Conservation (phyloP, 31 red algal genomes). For the Porphyra umbilicalis region DNA sequence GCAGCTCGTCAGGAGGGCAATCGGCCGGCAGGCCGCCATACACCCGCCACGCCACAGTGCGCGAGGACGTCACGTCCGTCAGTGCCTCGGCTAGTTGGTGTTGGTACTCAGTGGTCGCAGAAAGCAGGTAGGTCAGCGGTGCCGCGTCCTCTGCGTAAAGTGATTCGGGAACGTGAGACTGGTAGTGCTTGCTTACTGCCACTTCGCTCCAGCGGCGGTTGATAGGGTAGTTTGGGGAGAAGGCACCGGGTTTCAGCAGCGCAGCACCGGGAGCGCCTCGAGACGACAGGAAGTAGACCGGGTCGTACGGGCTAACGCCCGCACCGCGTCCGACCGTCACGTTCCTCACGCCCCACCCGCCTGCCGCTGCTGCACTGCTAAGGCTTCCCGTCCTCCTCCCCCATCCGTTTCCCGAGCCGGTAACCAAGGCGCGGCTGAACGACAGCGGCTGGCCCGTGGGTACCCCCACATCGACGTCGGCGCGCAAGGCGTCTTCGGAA, state of each 20-base stretch:
- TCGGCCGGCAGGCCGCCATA: background rate
- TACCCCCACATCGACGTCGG: too few species aligned
- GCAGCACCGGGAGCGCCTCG: background rate
- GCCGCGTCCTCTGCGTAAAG: background rate
- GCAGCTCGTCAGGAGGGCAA: constrained; percentile 77
- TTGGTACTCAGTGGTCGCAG: background rate
- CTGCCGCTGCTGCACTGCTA: background rate
- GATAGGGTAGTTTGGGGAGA: background rate
- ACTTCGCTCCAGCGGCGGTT: background rate
- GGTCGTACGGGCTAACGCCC: background rate
- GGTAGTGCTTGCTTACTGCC: background rate
- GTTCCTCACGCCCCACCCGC: background rate
- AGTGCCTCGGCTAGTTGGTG: background rate
- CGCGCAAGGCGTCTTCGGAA: too few species aligned
- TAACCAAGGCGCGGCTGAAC: too few species aligned
- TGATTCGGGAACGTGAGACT: background rate
- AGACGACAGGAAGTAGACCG: background rate
- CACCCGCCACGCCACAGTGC: background rate
- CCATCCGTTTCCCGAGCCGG: background rate
- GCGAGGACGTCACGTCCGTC: background rate
- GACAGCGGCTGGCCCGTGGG: too few species aligned
- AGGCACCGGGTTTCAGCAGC: background rate
- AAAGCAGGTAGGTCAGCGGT: background rate
- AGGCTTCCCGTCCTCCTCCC: background rate
- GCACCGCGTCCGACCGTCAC: background rate